Evolutionary conservation across 495 filamentous ascomycete genomes (phyloP).

Genomic region (Penicillium bialowiezense): DNA sequence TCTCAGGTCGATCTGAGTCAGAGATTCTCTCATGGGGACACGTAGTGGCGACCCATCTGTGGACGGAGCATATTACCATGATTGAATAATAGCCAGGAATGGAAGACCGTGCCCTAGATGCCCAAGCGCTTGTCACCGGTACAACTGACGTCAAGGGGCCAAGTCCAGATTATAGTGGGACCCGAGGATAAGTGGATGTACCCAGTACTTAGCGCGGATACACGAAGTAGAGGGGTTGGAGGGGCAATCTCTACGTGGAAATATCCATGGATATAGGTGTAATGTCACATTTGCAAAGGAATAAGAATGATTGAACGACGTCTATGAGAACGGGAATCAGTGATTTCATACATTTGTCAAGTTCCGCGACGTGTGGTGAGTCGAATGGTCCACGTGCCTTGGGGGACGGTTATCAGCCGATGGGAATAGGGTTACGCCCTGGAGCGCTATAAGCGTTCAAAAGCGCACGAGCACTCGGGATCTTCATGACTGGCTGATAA

Average conservation of each 20-base stretch:
- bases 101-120: neutral
- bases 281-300: neutral
- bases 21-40: too few relatives aligned
- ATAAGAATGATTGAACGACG: neutral
- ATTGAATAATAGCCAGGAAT: too few relatives aligned
- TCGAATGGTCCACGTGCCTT: constrained; percentile 4
- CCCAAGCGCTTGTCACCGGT: constrained; percentile 1
- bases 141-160: constrained; percentile 7
- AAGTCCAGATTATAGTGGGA: constrained; percentile 9
- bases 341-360: too few relatives aligned
- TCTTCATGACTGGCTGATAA: constrained; percentile 10
- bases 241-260: too few relatives aligned
- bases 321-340: too few relatives aligned
- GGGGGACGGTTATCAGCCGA: constrained; percentile 4
- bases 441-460: constrained; percentile 9
- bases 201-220: constrained; percentile 1
- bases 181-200: constrained; percentile 7
- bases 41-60: neutral
- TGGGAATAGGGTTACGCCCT: constrained; percentile 12
- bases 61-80: too few relatives aligned
- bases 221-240: neutral
- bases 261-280: neutral
- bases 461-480: constrained; percentile 7
- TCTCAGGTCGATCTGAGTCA: neutral
- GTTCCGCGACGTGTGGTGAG: too few relatives aligned